A percentile compares a stretch with the other conserved stretches of the same genome.
phyloP scores from a whole-genome alignment of 768 basidiomycete genomes.

The Infundibulicybe gibba region DNA sequence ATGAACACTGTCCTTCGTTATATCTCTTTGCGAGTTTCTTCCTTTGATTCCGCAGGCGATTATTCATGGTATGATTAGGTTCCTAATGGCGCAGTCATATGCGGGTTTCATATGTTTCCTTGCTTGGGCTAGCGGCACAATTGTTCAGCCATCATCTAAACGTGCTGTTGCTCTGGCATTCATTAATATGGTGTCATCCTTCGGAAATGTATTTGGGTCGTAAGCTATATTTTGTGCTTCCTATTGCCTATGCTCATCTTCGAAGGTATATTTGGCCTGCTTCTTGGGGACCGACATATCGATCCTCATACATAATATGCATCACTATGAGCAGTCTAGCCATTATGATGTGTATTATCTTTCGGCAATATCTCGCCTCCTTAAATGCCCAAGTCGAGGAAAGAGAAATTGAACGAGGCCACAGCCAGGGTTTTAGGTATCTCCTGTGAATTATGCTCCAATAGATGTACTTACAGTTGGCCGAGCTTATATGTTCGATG shows the following conservation, averaged over 20 bases:
- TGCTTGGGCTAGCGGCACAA: slow-evolving; percentile 49
- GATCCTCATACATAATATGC: slow-evolving; percentile 69
- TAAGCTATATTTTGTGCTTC: slow-evolving; percentile 33
- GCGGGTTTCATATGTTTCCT: slow-evolving; percentile 67
- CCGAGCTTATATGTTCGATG: no score
- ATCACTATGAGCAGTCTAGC: slow-evolving; percentile 50
- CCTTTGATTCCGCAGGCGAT: background rate
- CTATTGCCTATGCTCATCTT: background rate
- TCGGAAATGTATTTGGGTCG: slow-evolving; percentile 84
- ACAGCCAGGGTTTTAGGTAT: slow-evolving; percentile 40
- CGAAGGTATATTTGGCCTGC: slow-evolving; percentile 63
- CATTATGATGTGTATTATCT: slow-evolving; percentile 47
- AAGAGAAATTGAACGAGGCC: slow-evolving; percentile 29
- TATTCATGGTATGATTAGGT: slow-evolving; percentile 34
- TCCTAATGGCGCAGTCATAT: slow-evolving; percentile 75
- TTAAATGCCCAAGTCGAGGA: slow-evolving; percentile 37
- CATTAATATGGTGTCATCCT: slow-evolving; percentile 76
- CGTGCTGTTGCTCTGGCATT: slow-evolving; percentile 84
- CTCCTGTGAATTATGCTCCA: slow-evolving; percentile 28
- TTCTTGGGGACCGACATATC: slow-evolving; percentile 69
- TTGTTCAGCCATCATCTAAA: slow-evolving; percentile 72
- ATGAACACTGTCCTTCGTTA: slow-evolving; percentile 63
- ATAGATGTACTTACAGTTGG: no score
- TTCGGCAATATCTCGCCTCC: slow-evolving; percentile 38
- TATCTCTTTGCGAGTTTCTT: slow-evolving; percentile 48